These are phyloP conservation scores for Sextonia rubra DNA, from an alignment of 164 flowering plant species.

Conservation along the genomic window DNA sequence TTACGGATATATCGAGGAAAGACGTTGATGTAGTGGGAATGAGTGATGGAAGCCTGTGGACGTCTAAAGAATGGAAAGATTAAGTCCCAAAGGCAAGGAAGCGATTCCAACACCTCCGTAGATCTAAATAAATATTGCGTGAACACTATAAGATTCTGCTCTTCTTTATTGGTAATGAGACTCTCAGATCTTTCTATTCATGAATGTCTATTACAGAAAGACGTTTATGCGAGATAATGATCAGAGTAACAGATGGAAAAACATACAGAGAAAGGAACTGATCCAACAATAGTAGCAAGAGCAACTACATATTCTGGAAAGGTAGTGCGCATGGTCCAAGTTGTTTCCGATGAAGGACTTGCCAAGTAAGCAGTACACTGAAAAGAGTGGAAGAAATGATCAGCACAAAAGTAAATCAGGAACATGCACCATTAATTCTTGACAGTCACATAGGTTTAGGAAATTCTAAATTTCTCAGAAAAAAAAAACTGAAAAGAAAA, in stretches of 20 bases:
- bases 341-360: slow-evolving; percentile 65
- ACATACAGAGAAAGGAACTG: slow-evolving; percentile 84
- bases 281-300: slow-evolving; percentile 94
- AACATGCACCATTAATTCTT: not conserved
- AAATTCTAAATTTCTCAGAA: not conserved
- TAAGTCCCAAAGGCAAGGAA: slow-evolving; percentile 84
- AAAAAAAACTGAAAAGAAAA: too few relatives aligned
- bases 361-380: slow-evolving; percentile 91
- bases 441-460: too few relatives aligned
- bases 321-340: slow-evolving; percentile 92
- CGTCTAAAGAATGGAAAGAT: slow-evolving; percentile 84
- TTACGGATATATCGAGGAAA: not conserved
- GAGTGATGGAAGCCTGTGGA: slow-evolving; percentile 95
- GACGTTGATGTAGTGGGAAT: slow-evolving; percentile 99
- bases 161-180: not conserved
- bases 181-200: not conserved
- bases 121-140: slow-evolving; percentile 39
- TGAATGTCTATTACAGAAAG: not conserved
- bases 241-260: slow-evolving; percentile 1
- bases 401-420: not conserved
- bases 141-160: not conserved
- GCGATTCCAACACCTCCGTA: slow-evolving; percentile 98
- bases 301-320: slow-evolving; percentile 99
- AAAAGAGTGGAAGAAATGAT: not conserved
- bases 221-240: not conserved